Conservation (phyloP, 805 yeast species). For the Brettanomyces nanus region DNA sequence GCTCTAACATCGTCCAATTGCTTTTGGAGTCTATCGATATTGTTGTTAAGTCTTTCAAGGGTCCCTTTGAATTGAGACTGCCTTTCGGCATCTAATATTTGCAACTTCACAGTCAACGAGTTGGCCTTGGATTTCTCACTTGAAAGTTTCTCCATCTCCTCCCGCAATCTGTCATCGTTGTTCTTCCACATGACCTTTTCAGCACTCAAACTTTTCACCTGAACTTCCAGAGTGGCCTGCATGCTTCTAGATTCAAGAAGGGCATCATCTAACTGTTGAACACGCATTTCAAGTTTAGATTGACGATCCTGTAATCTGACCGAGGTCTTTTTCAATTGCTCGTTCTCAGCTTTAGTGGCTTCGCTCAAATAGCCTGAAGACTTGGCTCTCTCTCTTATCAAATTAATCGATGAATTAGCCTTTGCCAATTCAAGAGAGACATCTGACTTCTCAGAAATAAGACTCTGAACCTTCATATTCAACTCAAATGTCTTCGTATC, state of each 20-base stretch:
- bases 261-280: constrained; percentile 44
- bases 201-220: constrained; percentile 39
- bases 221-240: constrained; percentile 35
- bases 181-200: constrained; percentile 47
- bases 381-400: constrained; percentile 45
- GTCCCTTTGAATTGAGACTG: constrained; percentile 43
- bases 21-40: constrained; percentile 40
- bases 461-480: constrained; percentile 33
- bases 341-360: constrained; percentile 36
- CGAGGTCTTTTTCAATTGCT: constrained; percentile 32
- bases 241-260: constrained; percentile 43
- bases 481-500: constrained; percentile 38
- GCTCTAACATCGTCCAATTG: constrained; percentile 37
- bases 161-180: constrained; percentile 40
- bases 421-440: constrained; percentile 43
- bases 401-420: constrained; percentile 43
- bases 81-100: constrained; percentile 53
- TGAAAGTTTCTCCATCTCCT: constrained; percentile 43
- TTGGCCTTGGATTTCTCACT: constrained; percentile 54
- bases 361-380: constrained; percentile 32
- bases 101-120: constrained; percentile 50
- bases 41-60: constrained; percentile 38
- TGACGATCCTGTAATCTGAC: constrained; percentile 34
- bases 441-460: constrained; percentile 37
- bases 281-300: constrained; percentile 39